Conservation (phyloP, 192 early-diverging fungal genomes). For the Entophlyctis luteolus region DNA sequence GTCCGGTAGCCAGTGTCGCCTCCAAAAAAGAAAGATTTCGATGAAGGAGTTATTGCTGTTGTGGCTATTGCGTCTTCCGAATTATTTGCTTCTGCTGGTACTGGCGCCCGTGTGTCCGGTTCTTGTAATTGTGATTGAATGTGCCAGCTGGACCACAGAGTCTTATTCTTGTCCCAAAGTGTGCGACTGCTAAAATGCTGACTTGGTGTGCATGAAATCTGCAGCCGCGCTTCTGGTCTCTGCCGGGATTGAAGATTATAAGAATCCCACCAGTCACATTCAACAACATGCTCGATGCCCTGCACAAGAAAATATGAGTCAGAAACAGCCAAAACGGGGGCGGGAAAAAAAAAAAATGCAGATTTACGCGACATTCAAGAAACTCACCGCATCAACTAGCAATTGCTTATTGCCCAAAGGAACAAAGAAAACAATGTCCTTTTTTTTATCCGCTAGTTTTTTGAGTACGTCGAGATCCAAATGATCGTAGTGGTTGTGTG, state of each 20-base stretch:
- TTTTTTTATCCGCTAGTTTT: not conserved
- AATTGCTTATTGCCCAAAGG: constrained; percentile 72
- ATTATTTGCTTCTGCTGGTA: too few relatives aligned
- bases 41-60: constrained; percentile 44
- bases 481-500: constrained; percentile 90
- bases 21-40: constrained; percentile 56
- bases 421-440: constrained; percentile 54
- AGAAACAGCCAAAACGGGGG: too few relatives aligned
- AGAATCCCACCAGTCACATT: constrained; percentile 84
- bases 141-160: constrained; percentile 79
- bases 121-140: too few relatives aligned
- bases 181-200: constrained; percentile 69
- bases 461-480: constrained; percentile 58
- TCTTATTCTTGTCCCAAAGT: constrained; percentile 61
- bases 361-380: too few relatives aligned
- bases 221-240: too few relatives aligned
- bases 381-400: constrained; percentile 44
- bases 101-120: too few relatives aligned
- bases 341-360: too few relatives aligned
- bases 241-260: too few relatives aligned
- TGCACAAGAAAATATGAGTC: too few relatives aligned
- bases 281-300: constrained; percentile 49
- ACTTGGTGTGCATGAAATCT: constrained; percentile 61
- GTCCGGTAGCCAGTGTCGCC: constrained; percentile 83
- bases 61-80: too few relatives aligned